Conservation (phyloP, 306 rosid species). For the Trifolium repens region DNA sequence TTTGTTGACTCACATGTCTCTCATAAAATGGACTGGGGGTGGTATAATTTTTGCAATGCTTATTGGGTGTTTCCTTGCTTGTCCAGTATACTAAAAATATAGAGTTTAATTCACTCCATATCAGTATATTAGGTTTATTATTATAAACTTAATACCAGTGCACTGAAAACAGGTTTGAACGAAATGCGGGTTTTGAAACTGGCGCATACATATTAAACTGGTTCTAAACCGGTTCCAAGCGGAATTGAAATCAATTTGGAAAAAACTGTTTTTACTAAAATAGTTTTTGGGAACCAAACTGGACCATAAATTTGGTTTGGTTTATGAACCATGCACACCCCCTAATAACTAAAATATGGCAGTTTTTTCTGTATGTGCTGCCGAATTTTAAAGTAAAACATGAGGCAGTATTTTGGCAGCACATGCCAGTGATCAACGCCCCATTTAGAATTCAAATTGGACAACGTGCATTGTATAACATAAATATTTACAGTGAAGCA, state of each 20-base stretch:
- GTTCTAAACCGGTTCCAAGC: background rate
- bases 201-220: background rate
- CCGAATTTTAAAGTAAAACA: slow-evolving; percentile 10
- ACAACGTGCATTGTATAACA: slow-evolving; percentile 23
- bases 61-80: slow-evolving; percentile 38
- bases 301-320: background rate
- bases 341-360: background rate
- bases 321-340: background rate
- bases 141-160: too few relatives aligned
- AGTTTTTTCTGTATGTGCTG: background rate
- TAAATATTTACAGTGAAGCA: slow-evolving; percentile 14
- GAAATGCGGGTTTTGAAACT: background rate
- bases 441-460: slow-evolving; percentile 22
- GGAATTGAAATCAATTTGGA: background rate
- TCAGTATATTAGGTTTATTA: background rate
- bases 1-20: too few relatives aligned
- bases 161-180: background rate
- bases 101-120: slow-evolving; percentile 28
- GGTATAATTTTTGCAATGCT: slow-evolving; percentile 1
- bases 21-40: too few relatives aligned
- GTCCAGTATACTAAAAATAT: slow-evolving; percentile 26
- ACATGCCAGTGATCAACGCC: slow-evolving; percentile 21
- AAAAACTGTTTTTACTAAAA: background rate
- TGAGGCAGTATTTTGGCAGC: slow-evolving; percentile 4
- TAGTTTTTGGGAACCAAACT: background rate